Conservation (phyloP, 345 rosid genomes). For the Dimocarpus longan region DNA sequence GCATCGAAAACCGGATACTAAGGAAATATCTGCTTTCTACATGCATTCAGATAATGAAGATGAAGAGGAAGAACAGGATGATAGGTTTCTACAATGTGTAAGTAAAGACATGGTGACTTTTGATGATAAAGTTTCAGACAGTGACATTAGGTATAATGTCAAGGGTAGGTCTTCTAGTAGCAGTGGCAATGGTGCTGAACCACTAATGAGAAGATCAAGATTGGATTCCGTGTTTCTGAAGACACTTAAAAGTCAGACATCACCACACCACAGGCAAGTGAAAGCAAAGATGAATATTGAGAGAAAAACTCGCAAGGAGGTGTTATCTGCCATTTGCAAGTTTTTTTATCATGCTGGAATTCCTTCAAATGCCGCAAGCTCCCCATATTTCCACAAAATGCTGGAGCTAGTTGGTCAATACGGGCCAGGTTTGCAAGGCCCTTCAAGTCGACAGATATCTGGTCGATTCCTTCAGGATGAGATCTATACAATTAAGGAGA, state of each 20-base stretch:
- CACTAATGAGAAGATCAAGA: conserved; percentile 49
- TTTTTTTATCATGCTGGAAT: conserved; percentile 63
- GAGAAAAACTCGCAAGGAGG: conserved; percentile 52
- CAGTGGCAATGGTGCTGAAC: conserved; percentile 48
- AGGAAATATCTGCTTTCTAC: conserved; percentile 44
- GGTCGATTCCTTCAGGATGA: conserved; percentile 58
- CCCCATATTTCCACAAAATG: conserved; percentile 63
- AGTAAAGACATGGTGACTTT: conserved; percentile 45
- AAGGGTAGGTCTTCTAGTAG: conserved; percentile 45
- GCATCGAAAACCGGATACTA: conserved; percentile 54
- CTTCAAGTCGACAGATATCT: conserved; percentile 47
- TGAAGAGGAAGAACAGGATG: conserved; percentile 56
- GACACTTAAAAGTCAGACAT: conserved; percentile 41
- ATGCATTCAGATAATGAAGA: conserved; percentile 53
- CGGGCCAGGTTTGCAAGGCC: conserved; percentile 50
- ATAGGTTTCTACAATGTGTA: conserved; percentile 38
- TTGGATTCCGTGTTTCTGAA: conserved; percentile 51
- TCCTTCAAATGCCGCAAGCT: conserved; percentile 54
- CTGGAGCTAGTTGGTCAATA: conserved; percentile 53
- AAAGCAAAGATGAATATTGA: conserved; percentile 34
- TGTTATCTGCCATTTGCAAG: conserved; percentile 55
- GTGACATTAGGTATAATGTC: conserved; percentile 43
- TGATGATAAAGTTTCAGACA: conserved; percentile 53
- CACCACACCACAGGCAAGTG: conserved; percentile 41
- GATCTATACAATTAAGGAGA: conserved; percentile 45